Evolutionary conservation across 140 eudicot genomes (phyloP).

Genomic region (Erigeron philadelphicus): DNA sequence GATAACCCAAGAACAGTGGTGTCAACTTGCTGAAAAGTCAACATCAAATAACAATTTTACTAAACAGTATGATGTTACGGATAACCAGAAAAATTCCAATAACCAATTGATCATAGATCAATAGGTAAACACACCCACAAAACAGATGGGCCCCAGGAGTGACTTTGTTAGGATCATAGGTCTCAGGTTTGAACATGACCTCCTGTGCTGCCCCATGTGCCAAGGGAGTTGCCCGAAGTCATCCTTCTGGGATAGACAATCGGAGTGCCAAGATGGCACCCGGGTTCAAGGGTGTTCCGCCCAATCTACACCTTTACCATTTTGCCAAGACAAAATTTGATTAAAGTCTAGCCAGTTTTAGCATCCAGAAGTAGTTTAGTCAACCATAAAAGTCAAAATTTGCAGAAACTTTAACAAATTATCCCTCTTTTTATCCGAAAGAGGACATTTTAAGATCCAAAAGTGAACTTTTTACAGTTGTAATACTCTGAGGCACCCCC

Average conservation of each 20-base stretch:
- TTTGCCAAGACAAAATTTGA: too few relatives aligned
- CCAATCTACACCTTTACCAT: too few relatives aligned
- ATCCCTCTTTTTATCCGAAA: background rate
- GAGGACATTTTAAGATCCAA: background rate
- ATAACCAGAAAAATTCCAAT: background rate
- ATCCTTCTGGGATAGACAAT: too few relatives aligned
- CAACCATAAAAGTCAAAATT: conserved; percentile 18
- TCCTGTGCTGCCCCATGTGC: too few relatives aligned
- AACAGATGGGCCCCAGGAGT: too few relatives aligned
- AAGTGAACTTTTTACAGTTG: background rate
- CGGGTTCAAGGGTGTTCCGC: too few relatives aligned
- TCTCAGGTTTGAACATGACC: too few relatives aligned
- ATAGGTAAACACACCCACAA: too few relatives aligned
- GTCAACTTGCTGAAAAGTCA: conserved; percentile 71
- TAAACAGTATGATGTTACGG: background rate
- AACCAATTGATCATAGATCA: background rate
- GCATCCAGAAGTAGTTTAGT: conserved; percentile 5
- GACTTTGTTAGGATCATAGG: too few relatives aligned
- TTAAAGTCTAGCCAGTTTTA: background rate
- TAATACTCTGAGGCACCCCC: too few relatives aligned
- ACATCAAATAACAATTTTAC: conserved; percentile 8
- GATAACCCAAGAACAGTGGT: conserved; percentile 82
- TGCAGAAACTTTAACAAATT: background rate
- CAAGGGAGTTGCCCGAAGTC: too few relatives aligned
- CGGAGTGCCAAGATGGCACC: too few relatives aligned